phyloP scores from a whole-genome alignment of 2,329 filamentous ascomycete genomes.

The Penicillium hordei region DNA sequence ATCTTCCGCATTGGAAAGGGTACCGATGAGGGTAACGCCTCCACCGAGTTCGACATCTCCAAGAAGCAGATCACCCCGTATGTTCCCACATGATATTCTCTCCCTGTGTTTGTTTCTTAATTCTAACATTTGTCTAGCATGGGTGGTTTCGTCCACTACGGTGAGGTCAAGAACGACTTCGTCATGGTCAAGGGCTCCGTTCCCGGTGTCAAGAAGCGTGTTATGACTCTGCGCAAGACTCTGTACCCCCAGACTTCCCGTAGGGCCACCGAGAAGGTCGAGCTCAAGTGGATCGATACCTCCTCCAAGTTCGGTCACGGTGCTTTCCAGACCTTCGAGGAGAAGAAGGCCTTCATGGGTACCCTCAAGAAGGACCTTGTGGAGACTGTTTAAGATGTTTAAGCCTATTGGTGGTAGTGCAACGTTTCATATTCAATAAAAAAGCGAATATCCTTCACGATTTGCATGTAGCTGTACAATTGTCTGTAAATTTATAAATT shows the following conservation, averaged over 20 bases:
- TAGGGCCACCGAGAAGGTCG: slow-evolving; percentile 96
- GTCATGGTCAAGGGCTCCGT: slow-evolving; percentile 96
- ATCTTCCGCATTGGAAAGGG: slow-evolving; percentile 97
- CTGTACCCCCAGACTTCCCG: slow-evolving; percentile 97
- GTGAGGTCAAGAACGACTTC: slow-evolving; percentile 99
- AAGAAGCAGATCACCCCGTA: slow-evolving; percentile 99
- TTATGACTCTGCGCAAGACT: slow-evolving; percentile 98
- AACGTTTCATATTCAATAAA: slow-evolving; percentile 43
- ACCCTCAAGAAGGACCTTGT: slow-evolving; percentile 98
- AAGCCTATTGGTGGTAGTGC: slow-evolving; percentile 37
- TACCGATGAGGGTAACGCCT: slow-evolving; percentile 84
- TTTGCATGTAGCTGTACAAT: slow-evolving; percentile 9
- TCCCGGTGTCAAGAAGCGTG: slow-evolving; percentile 98
- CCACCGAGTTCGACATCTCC: slow-evolving; percentile 93
- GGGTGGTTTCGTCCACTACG: slow-evolving; percentile 99
- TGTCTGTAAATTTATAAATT: background rate
- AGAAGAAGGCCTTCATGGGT: slow-evolving; percentile 98
- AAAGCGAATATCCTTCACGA: slow-evolving; percentile 40
- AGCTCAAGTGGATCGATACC: slow-evolving; percentile 99
- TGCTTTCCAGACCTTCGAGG: slow-evolving; percentile 96
- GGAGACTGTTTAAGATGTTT: slow-evolving; percentile 54
- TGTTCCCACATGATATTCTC: slow-evolving; percentile 47
- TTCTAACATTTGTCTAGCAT: slow-evolving; percentile 61
- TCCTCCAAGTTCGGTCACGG: slow-evolving; percentile 99
- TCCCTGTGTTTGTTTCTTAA: background rate